Percentiles rank a stretch among this genome's conserved stretches.
Conservation (phyloP, 495 filamentous ascomycete genomes). For the Parathielavia hyrcaniae region DNA sequence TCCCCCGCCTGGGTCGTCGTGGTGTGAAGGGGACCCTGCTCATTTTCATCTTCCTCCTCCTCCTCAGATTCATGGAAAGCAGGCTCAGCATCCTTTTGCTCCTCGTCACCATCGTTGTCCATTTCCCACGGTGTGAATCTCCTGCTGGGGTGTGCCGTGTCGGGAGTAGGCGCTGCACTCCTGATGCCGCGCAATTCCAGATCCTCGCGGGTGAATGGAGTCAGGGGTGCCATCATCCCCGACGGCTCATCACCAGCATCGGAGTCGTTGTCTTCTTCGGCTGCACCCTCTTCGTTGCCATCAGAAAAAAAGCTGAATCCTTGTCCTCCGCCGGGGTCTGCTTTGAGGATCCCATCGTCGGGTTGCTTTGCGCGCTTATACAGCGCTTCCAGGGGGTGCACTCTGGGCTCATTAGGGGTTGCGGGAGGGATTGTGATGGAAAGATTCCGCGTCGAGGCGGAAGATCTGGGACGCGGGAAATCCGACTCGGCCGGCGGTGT, state of each 20-base stretch:
- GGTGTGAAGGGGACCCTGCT: slow-evolving; percentile 25
- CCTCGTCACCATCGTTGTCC: slow-evolving; percentile 36
- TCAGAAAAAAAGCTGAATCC: slow-evolving; percentile 49
- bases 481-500: slow-evolving; percentile 22
- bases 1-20: slow-evolving; percentile 21
- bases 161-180: slow-evolving; percentile 89
- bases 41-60: slow-evolving; percentile 19
- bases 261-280: slow-evolving; percentile 43
- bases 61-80: slow-evolving; percentile 27
- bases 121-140: slow-evolving; percentile 48
- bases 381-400: slow-evolving; percentile 83
- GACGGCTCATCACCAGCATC: slow-evolving; percentile 18
- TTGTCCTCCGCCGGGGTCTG: slow-evolving; percentile 25
- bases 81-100: slow-evolving; percentile 36
- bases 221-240: slow-evolving; percentile 53
- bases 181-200: slow-evolving; percentile 63
- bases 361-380: slow-evolving; percentile 64
- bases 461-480: slow-evolving; percentile 36
- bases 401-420: slow-evolving; percentile 42
- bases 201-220: slow-evolving; percentile 73
- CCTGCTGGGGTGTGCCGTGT: slow-evolving; percentile 70
- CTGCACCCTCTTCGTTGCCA: slow-evolving; percentile 37
- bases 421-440: slow-evolving; percentile 47
- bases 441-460: slow-evolving; percentile 40
- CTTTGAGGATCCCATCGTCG: slow-evolving; percentile 20